Conservation (phyloP, 169 alveolate genomes). For the Plasmodium chabaudi region DNA sequence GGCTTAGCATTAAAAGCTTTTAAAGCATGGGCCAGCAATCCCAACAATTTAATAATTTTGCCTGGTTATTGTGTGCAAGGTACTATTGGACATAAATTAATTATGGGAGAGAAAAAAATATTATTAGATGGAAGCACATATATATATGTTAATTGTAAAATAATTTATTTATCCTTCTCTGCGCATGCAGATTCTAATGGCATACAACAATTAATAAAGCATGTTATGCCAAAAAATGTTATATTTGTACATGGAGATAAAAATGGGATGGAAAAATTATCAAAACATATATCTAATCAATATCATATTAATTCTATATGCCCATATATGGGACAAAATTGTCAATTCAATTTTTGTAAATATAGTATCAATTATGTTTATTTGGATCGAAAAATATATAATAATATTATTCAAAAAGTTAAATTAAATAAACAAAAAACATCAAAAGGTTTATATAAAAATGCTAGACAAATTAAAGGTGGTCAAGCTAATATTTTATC, state of each 20-base stretch:
- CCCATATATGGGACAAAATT: slow-evolving; percentile 56
- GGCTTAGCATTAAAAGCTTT: slow-evolving; percentile 96
- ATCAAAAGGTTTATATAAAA: not conserved
- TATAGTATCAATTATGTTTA: slow-evolving; percentile 26
- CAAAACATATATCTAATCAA: slow-evolving; percentile 79
- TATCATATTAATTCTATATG: slow-evolving; percentile 44
- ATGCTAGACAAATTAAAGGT: not conserved
- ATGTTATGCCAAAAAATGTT: slow-evolving; percentile 93
- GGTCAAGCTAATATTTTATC: not conserved
- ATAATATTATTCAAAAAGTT: slow-evolving; percentile 9
- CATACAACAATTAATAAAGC: slow-evolving; percentile 90
- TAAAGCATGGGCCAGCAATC: slow-evolving; percentile 96
- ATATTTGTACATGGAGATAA: slow-evolving; percentile 98
- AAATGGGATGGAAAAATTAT: slow-evolving; percentile 94
- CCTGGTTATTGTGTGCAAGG: slow-evolving; percentile 99
- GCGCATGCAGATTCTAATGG: slow-evolving; percentile 99
- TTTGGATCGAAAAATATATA: slow-evolving; percentile 10
- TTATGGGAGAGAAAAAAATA: slow-evolving; percentile 89
- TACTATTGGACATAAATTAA: slow-evolving; percentile 96
- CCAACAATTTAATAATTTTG: slow-evolving; percentile 95
- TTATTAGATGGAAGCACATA: slow-evolving; percentile 41
- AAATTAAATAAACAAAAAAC: slow-evolving; percentile 1
- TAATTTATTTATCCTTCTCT: slow-evolving; percentile 96
- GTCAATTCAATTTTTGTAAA: slow-evolving; percentile 41
- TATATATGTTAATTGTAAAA: slow-evolving; percentile 93